Evolutionary conservation across 2,329 filamentous ascomycete species (phyloP).

Genomic region (Fusarium oxysporum): DNA sequence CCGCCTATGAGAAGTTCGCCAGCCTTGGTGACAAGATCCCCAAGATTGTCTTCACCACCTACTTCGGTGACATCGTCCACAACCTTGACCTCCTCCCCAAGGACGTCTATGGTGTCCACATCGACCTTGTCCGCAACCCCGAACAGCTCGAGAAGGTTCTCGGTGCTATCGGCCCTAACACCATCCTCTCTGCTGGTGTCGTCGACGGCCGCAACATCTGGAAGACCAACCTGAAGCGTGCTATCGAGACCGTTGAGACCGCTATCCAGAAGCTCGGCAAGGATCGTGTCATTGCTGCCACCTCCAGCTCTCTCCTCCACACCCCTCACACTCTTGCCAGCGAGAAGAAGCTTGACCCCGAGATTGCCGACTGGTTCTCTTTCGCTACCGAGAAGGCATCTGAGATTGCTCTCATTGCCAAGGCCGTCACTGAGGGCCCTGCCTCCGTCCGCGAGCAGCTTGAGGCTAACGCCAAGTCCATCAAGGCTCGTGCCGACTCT

Average conservation of each 20-base stretch:
- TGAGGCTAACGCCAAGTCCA: constrained; percentile 95
- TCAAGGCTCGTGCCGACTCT: constrained; percentile 90
- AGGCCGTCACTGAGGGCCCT: constrained; percentile 94
- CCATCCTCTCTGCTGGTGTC: constrained; percentile 93
- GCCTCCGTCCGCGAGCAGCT: constrained; percentile 87
- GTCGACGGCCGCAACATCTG: constrained; percentile 99
- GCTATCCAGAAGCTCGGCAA: constrained; percentile 96
- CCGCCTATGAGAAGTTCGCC: constrained; percentile 90
- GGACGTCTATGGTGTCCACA: constrained; percentile 85
- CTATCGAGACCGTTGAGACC: constrained; percentile 89
- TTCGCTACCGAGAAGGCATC: constrained; percentile 95
- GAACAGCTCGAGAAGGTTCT: constrained; percentile 94
- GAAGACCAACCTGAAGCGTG: constrained; percentile 99
- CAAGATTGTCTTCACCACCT: constrained; percentile 91
- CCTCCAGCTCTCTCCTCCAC: constrained; percentile 97
- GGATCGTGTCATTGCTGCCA: constrained; percentile 96
- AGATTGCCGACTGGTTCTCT: constrained; percentile 98
- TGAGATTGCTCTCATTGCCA: constrained; percentile 93
- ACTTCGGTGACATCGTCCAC: constrained; percentile 99
- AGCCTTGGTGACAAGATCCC: constrained; percentile 83
- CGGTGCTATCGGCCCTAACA: constrained; percentile 85
- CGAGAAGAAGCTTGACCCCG: constrained; percentile 97
- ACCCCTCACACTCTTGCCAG: constrained; percentile 97
- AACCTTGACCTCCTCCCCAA: constrained; percentile 92
- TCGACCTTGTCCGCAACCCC: constrained; percentile 97